These are phyloP conservation scores for Senna siamea DNA, from an alignment of 306 rosid genomes.

Conservation along the genomic window DNA sequence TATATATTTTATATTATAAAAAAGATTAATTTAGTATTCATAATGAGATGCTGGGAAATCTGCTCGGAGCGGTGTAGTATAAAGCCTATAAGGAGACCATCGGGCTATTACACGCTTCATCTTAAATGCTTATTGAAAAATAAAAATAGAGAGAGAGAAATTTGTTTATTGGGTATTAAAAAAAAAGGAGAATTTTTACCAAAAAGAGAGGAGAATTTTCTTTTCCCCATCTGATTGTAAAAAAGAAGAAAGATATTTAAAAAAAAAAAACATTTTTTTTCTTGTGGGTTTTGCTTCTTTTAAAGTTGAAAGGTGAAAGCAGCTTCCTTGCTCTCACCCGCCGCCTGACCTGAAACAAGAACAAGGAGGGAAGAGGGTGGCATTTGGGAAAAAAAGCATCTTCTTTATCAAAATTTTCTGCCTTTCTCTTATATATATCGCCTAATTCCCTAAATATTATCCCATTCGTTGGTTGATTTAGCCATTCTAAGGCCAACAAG, in stretches of 20 bases:
- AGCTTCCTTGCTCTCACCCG: conserved; percentile 45
- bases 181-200: not conserved
- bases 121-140: not conserved
- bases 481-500: conserved; percentile 39
- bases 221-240: not conserved
- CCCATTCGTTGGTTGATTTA: conserved; percentile 35
- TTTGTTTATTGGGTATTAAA: not conserved
- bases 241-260: not conserved
- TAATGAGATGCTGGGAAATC: not conserved
- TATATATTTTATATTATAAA: not conserved
- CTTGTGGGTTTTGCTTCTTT: conserved; percentile 52
- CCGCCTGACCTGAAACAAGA: conserved; percentile 55
- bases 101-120: not conserved
- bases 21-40: not conserved
- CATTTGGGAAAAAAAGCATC: conserved; percentile 37
- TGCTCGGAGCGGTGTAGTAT: not conserved
- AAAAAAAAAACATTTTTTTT: not conserved
- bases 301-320: conserved; percentile 46
- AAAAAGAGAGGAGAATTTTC: not conserved
- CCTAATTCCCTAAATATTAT: conserved; percentile 10
- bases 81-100: not conserved
- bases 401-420: conserved; percentile 16
- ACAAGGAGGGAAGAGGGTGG: conserved; percentile 25
- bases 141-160: not conserved
- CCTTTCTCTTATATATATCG: not conserved